phyloP scores from a whole-genome alignment of 2,329 filamentous ascomycete species.

The Penicillium capsulatum region DNA sequence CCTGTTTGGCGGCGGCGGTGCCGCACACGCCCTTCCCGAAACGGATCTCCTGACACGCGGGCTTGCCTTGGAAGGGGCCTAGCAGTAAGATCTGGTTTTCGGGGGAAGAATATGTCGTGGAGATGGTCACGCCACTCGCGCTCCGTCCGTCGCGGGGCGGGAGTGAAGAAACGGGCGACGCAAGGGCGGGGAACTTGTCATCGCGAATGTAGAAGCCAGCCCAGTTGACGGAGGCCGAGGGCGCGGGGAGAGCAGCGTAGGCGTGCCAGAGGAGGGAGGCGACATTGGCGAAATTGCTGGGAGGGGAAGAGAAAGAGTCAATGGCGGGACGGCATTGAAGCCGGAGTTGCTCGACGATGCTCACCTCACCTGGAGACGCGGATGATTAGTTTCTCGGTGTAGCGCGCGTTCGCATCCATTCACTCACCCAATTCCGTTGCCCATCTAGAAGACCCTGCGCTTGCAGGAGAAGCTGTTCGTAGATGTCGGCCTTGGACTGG shows the following conservation, averaged over 20 bases:
- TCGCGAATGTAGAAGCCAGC: constrained; percentile 46
- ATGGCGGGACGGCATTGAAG: background rate
- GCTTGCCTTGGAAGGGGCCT: constrained; percentile 48
- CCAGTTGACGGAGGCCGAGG: constrained; percentile 47
- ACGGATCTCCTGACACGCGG: constrained; percentile 47
- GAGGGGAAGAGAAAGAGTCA: too few relatives aligned
- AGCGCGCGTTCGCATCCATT: too few relatives aligned
- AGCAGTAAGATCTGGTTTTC: constrained; percentile 37
- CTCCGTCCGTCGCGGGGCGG: constrained; percentile 11
- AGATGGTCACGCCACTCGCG: constrained; percentile 20
- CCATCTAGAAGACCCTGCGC: constrained; percentile 38
- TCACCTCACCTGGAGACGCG: constrained; percentile 30
- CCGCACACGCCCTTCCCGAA: constrained; percentile 48
- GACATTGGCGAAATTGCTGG: constrained; percentile 46
- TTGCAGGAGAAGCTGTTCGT: constrained; percentile 40
- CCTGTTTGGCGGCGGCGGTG: constrained; percentile 37
- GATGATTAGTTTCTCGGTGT: background rate
- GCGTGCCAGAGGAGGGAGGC: constrained; percentile 49
- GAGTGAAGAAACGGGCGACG: constrained; percentile 21
- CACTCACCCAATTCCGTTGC: constrained; percentile 46
- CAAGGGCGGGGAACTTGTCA: constrained; percentile 38
- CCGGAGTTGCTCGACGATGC: constrained; percentile 1
- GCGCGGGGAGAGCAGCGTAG: constrained; percentile 42
- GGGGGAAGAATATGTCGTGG: constrained; percentile 20
- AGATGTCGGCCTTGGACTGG: constrained; percentile 41